phyloP scores from a whole-genome alignment of 2,329 filamentous ascomycete species.

The Fusarium hainanense region DNA sequence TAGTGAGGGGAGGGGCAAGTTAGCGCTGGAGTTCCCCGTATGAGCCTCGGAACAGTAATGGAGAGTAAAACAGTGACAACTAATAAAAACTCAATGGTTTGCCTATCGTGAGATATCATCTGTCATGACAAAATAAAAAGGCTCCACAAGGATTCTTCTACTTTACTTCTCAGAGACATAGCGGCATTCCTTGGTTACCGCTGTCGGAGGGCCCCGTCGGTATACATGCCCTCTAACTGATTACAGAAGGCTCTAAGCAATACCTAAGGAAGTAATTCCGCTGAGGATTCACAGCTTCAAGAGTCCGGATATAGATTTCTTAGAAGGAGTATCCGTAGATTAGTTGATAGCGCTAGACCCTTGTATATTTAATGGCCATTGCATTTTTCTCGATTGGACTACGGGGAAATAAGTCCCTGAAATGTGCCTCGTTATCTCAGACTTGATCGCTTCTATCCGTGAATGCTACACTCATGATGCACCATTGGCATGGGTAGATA shows the following conservation, averaged over 20 bases:
- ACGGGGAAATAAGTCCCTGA: not conserved
- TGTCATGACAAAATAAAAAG: conserved; percentile 18
- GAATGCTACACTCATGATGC: not conserved
- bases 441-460: not conserved
- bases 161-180: conserved; percentile 14
- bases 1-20: conserved; percentile 22
- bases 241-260: conserved; percentile 6
- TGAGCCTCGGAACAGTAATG: conserved; percentile 21
- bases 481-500: not conserved
- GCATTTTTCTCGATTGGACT: not conserved
- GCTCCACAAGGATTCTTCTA: conserved; percentile 13
- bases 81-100: conserved; percentile 3
- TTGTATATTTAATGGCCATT: not conserved
- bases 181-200: conserved; percentile 27
- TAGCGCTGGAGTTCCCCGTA: conserved; percentile 1
- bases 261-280: conserved; percentile 23
- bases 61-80: not conserved
- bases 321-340: not conserved
- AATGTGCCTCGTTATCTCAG: not conserved
- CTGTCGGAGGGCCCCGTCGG: conserved; percentile 41
- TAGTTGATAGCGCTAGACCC: not conserved
- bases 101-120: conserved; percentile 15
- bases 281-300: not conserved
- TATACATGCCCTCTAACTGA: conserved; percentile 15
- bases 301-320: not conserved